Percentiles rank a stretch among this genome's conserved stretches.
phyloP scores from a whole-genome alignment of 2,329 filamentous ascomycete species.

The Salinomyces thailandicus region DNA sequence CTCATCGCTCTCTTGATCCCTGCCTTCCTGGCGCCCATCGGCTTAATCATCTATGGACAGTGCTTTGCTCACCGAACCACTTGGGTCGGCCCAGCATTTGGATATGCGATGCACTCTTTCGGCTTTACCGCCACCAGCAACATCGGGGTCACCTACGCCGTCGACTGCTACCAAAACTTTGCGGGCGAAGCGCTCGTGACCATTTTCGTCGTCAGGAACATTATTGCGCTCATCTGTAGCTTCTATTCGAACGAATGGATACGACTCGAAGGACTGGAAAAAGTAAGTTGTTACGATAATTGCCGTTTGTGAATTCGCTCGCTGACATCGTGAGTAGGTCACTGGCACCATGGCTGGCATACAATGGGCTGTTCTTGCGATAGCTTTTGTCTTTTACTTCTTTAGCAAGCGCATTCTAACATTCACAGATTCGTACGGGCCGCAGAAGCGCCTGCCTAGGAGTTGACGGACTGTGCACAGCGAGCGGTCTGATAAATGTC shows the following conservation, averaged over 20 bases:
- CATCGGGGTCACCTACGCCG: constrained; percentile 20
- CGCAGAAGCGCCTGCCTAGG: constrained; percentile 7
- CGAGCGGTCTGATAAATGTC: too few species aligned
- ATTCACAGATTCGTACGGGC: constrained; percentile 12
- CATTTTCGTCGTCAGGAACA: constrained; percentile 22
- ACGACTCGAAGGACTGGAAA: constrained; percentile 9
- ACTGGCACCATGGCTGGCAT: constrained; percentile 21
- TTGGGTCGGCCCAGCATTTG: constrained; percentile 18
- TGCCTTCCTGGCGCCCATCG: constrained; percentile 20
- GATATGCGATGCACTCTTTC: constrained; percentile 24
- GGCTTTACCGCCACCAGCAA: constrained; percentile 22
- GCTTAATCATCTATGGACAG: constrained; percentile 25
- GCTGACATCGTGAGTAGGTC: constrained; percentile 2
- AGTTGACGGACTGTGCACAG: too few species aligned
- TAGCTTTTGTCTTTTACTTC: constrained; percentile 12
- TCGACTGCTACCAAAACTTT: constrained; percentile 20
- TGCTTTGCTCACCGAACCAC: constrained; percentile 11
- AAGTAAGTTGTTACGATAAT: constrained; percentile 3
- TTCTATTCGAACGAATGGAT: constrained; percentile 21
- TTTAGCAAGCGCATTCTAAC: constrained; percentile 8
- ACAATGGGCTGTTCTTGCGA: constrained; percentile 14
- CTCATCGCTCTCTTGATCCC: constrained; percentile 19
- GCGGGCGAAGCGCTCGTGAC: constrained; percentile 23
- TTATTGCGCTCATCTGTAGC: constrained; percentile 19
- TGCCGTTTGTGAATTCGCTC: not conserved